Base-by-base conservation (phyloP, 1,139 yeast species). In the Geotrichum reessii region DNA sequence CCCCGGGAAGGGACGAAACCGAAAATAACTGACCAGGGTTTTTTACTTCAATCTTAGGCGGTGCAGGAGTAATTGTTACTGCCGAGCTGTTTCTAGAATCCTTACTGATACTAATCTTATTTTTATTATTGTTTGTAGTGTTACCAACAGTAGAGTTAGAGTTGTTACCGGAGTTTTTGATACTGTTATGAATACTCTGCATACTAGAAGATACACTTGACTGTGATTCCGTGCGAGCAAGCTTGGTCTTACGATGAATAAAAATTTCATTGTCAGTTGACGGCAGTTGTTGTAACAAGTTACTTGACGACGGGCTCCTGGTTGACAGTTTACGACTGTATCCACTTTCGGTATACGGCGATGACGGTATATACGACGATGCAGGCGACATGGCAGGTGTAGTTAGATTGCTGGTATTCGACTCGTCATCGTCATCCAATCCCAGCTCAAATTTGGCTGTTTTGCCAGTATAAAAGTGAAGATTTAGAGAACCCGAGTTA, bases 191-290 rank as follows among this genome's bases (percentile, higher is more conserved):
- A 14, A n/a, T n/a, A 21, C 40, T 28, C 49, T 65, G 66, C 19
- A 62, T 50, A 22, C 60, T 50, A 1, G 66, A 61, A 5, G 67
- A 65, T 21, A 67, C 67, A 53, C 59, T 63, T 17, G 64, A 62
- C 52, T 65, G 69, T 5, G 68, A 66, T 8, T 58, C 62, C 4
- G 69, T 66, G 2, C 69, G 64, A 25, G 68, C 68, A 40, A 67
- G 67, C 52, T 67, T 67, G 17, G 58, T 33, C 24, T 59, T 65
- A 60, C 54, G 65, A 57, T 44, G 67, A 58, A 28, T 52, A 55
- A 53, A 60, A 57, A 49, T 58, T 47, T 56, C 64, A 53, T 53
- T 57, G 47, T 46, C 50, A 27, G 59, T 28, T 52, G 49, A 56
- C 58, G 47, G 54, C 49, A 21, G 21, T 48, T 47, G 51, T n/a